These are phyloP conservation scores for Gnomoniopsis sp. DNA, from an alignment of 2,329 filamentous ascomycete genomes.

Conservation along the genomic window DNA sequence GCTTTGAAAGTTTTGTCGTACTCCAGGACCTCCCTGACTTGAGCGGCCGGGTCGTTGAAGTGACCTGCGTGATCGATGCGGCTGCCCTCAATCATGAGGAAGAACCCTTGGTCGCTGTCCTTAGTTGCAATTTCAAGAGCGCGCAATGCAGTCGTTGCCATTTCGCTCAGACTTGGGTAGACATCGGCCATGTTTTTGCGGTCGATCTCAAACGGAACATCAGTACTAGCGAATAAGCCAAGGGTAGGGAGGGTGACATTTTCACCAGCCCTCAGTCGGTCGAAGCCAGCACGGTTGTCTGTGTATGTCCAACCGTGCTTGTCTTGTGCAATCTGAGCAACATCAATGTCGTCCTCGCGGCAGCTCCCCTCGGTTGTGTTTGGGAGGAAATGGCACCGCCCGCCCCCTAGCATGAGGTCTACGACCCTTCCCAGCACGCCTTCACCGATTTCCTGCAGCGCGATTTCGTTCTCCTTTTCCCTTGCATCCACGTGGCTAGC, in stretches of 20 bases:
- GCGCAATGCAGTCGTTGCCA: conserved; percentile 78
- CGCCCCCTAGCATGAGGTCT: conserved; percentile 90
- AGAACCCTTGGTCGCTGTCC: conserved; percentile 88
- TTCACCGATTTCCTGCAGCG: conserved; percentile 85
- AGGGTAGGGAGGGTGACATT: conserved; percentile 75
- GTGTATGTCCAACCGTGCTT: conserved; percentile 79
- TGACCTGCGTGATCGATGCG: conserved; percentile 95
- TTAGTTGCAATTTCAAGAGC: conserved; percentile 78
- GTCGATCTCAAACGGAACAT: conserved; percentile 94
- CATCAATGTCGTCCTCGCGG: conserved; percentile 72
- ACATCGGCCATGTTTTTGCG: conserved; percentile 71
- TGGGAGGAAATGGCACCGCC: conserved; percentile 87
- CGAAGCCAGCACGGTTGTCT: conserved; percentile 69
- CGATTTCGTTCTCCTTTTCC: conserved; percentile 83
- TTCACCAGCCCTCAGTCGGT: conserved; percentile 65
- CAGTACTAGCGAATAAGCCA: conserved; percentile 75
- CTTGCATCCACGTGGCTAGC: conserved; percentile 81
- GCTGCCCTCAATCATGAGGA: conserved; percentile 97
- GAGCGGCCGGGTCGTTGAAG: conserved; percentile 76
- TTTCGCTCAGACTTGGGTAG: conserved; percentile 89
- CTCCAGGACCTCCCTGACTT: conserved; percentile 89
- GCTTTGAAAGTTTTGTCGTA: conserved; percentile 84
- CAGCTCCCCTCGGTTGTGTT: conserved; percentile 81
- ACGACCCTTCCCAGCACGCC: conserved; percentile 83
- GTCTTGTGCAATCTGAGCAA: conserved; percentile 68